Base-by-base conservation (phyloP, 1,139 yeast genomes). In the Pichia sp. region DNA sequence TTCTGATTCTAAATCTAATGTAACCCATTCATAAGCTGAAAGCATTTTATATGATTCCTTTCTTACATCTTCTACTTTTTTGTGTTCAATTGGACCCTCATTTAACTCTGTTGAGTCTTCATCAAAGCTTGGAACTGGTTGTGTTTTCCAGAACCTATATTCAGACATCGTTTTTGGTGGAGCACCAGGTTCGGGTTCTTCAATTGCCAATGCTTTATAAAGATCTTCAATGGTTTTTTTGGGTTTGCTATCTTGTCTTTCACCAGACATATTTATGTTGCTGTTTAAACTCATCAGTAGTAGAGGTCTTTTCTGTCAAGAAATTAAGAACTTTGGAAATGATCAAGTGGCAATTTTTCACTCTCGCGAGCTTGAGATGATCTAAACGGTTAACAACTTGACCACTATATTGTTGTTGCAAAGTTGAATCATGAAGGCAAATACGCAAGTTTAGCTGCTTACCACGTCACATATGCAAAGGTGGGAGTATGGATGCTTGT, bases 121-220 rank as follows among this genome's bases (percentile, higher is more conserved):
- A 62, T 85, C 85, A 53, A 89, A 81, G 26, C 74, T 72, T 6
- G 90, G 78, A 20, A 94, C 98, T 0, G 98, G 98, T 67, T 92
- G 99, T 8, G 98, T 94, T 63, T 85, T 86, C 99, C 99, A 92
- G 68, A 92, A 92, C 68, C 87, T 88, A 71, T 90, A 88, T 61
- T 89, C 95, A 47, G 86, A 81, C 89, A 90, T 88, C 34, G 82
- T 79, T 61, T 84, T 85, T 37, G 75, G 70, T 38, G 74, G 80
- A 24, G 45, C 47, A 15, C 43, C 51, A n/a, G 52, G 51, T 3
- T 44, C 36, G 24, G 71, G 71, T 51, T 80, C 69, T 53, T 73
- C 85, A 68, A 73, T 63, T 5, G 80, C 69, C 40, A 79, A 65
- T 56, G 70, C 70, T 58, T 70, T 71, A 53, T 78, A 65, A 49